Conservation (phyloP, 2,329 filamentous ascomycete genomes). For the Colletotrichum truncatum region DNA sequence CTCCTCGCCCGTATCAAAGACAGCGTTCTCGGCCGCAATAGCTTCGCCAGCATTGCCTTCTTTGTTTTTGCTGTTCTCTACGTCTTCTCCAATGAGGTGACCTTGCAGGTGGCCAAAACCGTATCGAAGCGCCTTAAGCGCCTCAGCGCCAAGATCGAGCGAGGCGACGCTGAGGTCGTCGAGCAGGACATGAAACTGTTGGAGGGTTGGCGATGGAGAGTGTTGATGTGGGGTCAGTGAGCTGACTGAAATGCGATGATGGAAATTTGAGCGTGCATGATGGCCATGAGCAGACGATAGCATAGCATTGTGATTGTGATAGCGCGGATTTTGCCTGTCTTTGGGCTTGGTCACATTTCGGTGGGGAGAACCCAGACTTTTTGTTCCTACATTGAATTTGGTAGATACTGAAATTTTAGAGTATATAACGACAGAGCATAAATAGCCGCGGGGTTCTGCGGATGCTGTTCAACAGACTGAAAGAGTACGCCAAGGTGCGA, state of each 20-base stretch:
- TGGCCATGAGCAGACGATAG: conserved; percentile 3
- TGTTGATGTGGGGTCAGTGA: conserved; percentile 54
- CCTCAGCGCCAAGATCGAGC: conserved; percentile 57
- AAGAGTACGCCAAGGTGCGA: too few relatives aligned
- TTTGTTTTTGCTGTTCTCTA: conserved; percentile 67
- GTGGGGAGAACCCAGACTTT: not conserved
- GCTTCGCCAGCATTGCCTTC: conserved; percentile 59
- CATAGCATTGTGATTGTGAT: not conserved
- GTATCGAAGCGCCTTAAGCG: conserved; percentile 59
- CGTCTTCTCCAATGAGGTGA: conserved; percentile 68
- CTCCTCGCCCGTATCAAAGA: conserved; percentile 60
- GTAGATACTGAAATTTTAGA: too few relatives aligned
- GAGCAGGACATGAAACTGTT: conserved; percentile 60
- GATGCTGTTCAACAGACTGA: too few relatives aligned
- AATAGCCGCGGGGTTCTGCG: too few relatives aligned
- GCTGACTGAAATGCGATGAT: not conserved
- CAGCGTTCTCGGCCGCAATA: conserved; percentile 52
- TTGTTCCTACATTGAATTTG: not conserved
- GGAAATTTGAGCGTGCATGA: not conserved
- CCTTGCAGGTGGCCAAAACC: conserved; percentile 62
- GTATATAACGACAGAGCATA: too few relatives aligned
- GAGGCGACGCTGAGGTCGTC: conserved; percentile 53
- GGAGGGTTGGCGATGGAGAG: conserved; percentile 65
- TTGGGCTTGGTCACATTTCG: not conserved
- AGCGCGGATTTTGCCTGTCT: too few relatives aligned